Evolutionary conservation across 345 rosid species (phyloP), one percentile per base, ranked within the genome.

Genomic region (Angophora floribunda): DNA sequence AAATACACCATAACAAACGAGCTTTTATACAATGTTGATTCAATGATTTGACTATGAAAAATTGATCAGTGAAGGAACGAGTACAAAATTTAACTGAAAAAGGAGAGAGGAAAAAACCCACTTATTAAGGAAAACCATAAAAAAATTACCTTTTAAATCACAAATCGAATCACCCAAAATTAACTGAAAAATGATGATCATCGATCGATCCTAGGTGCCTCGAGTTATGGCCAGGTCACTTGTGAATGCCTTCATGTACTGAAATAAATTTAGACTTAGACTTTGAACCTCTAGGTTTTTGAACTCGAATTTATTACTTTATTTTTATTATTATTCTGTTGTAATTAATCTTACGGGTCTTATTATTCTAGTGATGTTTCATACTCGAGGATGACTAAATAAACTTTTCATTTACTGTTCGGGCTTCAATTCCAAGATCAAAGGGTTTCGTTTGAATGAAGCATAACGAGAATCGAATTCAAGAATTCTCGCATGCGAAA

Each of bases 211-310:
- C 7, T 24, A 57, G 28, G 63, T 5, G 53, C 53, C 19, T 52
- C 53, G 17, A 52, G 14, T 52, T 4, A 52, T 52, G 53, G 17
- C 14, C 19, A 6, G 53, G 17, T 52, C 53, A 6, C 17, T 52
- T 7, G 17, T 5, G 53, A 52, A 52, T 52, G 53, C 17, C 17
- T 52, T 52, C 53, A 52, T 51, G 4, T 51, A 51, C 52, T 6
- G 0, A 28, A 28, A 9, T 0, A 0, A n/a, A 63, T n/a, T 4
- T 13, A 63, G 5, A 28, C 0, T 63, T 63, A 63, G 2, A 63
- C 13, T 63, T n/a, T 6, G 19, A 63, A 63, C 36, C 9, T n/a
- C 19, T 6, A n/a, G 3, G 14, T 4, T 70, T 70, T 70, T 44
- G 47, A 9, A 75, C 26, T 75, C 49, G 12, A 36, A 36, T 36